Evolutionary conservation across 2,329 filamentous ascomycete genomes (phyloP).

Genomic region (Botrytis fragariae): DNA sequence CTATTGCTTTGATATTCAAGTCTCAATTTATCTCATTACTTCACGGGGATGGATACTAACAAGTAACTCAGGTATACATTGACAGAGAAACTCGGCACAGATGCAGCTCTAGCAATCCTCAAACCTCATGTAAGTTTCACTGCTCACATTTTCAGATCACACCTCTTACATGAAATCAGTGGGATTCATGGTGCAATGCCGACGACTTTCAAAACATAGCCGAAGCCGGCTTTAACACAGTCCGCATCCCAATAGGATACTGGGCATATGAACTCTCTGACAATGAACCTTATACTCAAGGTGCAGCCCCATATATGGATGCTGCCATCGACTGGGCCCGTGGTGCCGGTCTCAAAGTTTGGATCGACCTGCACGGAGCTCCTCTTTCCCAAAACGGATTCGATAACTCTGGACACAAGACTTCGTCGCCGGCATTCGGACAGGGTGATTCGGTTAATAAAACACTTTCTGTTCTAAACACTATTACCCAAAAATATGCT

Average conservation of each 20-base stretch:
- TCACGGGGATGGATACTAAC: background rate
- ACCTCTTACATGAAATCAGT: conserved; percentile 26
- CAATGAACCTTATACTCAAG: conserved; percentile 50
- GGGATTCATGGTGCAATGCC: conserved; percentile 37
- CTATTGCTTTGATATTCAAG: background rate
- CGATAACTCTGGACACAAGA: conserved; percentile 58
- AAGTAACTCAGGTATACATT: conserved; percentile 30
- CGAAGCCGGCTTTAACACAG: conserved; percentile 55
- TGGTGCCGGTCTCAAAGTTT: conserved; percentile 51
- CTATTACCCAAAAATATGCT: conserved; percentile 57
- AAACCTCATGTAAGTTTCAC: conserved; percentile 43
- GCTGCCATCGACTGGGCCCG: conserved; percentile 56
- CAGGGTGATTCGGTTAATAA: conserved; percentile 47
- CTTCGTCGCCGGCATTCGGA: conserved; percentile 45
- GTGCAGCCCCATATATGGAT: conserved; percentile 53
- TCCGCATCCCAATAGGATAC: conserved; percentile 57
- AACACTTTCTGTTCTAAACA: conserved; percentile 55
- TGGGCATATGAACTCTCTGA: conserved; percentile 55
- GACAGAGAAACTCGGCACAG: conserved; percentile 46
- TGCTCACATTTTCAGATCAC: conserved; percentile 28
- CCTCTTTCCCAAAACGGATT: conserved; percentile 59
- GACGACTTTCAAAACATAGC: conserved; percentile 56
- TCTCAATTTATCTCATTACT: background rate
- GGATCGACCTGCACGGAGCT: conserved; percentile 58
- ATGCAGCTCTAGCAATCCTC: conserved; percentile 50